Percentiles rank a stretch among this genome's conserved stretches.
Evolutionary conservation across 2,329 filamentous ascomycete species (phyloP).

Genomic region (Colletotrichum sojae): DNA sequence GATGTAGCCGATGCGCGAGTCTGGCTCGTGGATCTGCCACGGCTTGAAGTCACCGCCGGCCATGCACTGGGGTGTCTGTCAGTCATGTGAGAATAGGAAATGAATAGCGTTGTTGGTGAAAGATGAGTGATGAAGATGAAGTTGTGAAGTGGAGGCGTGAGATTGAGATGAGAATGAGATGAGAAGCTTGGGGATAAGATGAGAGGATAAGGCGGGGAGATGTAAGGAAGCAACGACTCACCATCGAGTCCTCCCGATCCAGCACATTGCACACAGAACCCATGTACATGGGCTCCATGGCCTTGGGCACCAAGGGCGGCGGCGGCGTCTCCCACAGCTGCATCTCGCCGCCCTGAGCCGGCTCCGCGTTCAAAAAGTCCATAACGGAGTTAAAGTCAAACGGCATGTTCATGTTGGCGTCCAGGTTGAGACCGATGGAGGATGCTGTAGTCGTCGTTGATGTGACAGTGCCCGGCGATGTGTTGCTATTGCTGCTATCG

Average conservation of each 20-base stretch:
- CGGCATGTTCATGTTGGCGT: slow-evolving; percentile 45
- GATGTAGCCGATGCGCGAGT: slow-evolving; percentile 53
- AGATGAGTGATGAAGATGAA: neutral
- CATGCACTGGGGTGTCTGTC: slow-evolving; percentile 15
- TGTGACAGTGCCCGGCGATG: slow-evolving; percentile 9
- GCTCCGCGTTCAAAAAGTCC: slow-evolving; percentile 38
- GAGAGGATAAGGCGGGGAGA: neutral
- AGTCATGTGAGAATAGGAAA: neutral
- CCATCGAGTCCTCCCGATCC: slow-evolving; percentile 17
- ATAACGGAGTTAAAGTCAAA: slow-evolving; percentile 48
- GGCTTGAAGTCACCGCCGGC: slow-evolving; percentile 28
- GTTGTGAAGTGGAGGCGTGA: neutral
- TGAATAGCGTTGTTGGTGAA: neutral
- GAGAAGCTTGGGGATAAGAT: neutral
- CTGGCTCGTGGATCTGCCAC: slow-evolving; percentile 53
- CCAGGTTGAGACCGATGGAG: slow-evolving; percentile 35
- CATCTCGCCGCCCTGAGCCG: slow-evolving; percentile 31
- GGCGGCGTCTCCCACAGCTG: slow-evolving; percentile 38
- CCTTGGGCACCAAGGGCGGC: slow-evolving; percentile 20
- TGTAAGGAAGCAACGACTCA: slow-evolving; percentile 12
- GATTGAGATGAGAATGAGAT: neutral
- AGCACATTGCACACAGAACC: slow-evolving; percentile 12
- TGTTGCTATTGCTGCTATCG: slow-evolving; percentile 8
- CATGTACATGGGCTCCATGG: slow-evolving; percentile 10
- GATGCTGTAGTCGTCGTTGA: slow-evolving; percentile 43